Base-by-base conservation (phyloP, 1,139 yeast species). In the Saccharomyces hybrid region DNA sequence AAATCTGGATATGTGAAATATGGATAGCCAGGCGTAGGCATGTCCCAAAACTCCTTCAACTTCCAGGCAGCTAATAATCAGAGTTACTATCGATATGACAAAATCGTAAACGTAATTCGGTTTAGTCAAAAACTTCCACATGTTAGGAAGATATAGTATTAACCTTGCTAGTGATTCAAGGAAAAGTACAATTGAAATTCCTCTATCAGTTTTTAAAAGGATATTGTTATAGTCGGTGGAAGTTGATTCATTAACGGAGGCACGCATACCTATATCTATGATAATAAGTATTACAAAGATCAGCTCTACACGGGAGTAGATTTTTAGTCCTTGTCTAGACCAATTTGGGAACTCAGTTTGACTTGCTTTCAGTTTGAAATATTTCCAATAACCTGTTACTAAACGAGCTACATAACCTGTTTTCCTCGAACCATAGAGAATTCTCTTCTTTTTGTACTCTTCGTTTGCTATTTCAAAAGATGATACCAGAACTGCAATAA, bases 401-500 rank as follows among this genome's bases (percentile, higher is more conserved):
- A 61, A 53, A n/a, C 62, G 55, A 8, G 42, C 42, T 8, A 38
- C 8, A 16, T 38, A 38, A 38, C 42, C 42, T 16, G 23, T 38
- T 8, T 38, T 38, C 11, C 23, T 14, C 11, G 42, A n/a, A 38
- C 42, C 42, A 14, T 38, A 38, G n/a, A 58, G 42, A 26, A 76
- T 65, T 7, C 67, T 58, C 13, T 72, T 70, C 28, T 63, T 64
- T 47, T 73, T 69, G 38, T 60, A 60, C 25, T 63, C 61, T 48
- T 73, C 77, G 55, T 79, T 73, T 1, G 84, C 81, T 8, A 78
- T 68, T 55, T 79, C 79, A 69, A 89, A 91, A 0, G 96, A 84
- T 3, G 93, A 80, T 44, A 89, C 90, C 58, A 93, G 82, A 5
- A 90, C 96, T 0, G 98, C 97, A 68, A 90, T 83, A 57, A 90